A percentile compares a stretch with the other conserved stretches of the same genome.
phyloP scores from a whole-genome alignment of 202 grass and related monocot species.

The Brachypodium distachyon region DNA sequence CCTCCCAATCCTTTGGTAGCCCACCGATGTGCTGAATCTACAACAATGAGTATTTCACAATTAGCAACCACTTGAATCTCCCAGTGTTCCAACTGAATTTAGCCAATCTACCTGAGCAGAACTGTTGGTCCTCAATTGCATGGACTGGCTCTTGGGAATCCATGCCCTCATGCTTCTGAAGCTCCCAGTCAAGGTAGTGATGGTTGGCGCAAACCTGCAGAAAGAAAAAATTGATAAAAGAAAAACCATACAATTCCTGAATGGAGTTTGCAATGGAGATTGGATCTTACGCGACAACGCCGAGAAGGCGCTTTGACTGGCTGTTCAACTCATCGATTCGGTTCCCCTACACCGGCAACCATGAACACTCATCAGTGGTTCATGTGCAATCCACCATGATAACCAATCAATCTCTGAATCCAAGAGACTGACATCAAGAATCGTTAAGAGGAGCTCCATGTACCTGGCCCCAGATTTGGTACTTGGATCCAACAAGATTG shows the following conservation, averaged over 20 bases:
- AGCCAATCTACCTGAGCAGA: constrained; percentile 37
- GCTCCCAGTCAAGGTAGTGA: constrained; percentile 65
- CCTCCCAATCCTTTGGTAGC: constrained; percentile 72
- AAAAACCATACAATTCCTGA: background rate
- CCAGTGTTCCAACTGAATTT: background rate
- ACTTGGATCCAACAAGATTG: constrained; percentile 84
- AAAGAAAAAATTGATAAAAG: background rate
- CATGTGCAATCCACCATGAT: background rate
- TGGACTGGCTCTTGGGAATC: constrained; percentile 67
- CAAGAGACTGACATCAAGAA: background rate
- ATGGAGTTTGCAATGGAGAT: background rate
- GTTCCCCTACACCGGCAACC: constrained; percentile 32
- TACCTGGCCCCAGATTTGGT: constrained; percentile 83
- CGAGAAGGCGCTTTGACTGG: constrained; percentile 69
- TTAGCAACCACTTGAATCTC: background rate
- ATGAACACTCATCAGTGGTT: background rate
- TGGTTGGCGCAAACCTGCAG: constrained; percentile 73
- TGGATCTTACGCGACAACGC: constrained; percentile 54
- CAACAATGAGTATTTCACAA: background rate
- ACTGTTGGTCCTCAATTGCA: constrained; percentile 53
- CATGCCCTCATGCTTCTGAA: constrained; percentile 74
- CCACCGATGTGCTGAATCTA: constrained; percentile 79
- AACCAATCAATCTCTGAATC: background rate
- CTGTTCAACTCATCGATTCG: constrained; percentile 40
- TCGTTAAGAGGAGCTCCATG: background rate